Evolutionary conservation across 805 yeast species (phyloP), one percentile per base, ranked within the genome.

Genomic region (Ogataea chonburiensis): DNA sequence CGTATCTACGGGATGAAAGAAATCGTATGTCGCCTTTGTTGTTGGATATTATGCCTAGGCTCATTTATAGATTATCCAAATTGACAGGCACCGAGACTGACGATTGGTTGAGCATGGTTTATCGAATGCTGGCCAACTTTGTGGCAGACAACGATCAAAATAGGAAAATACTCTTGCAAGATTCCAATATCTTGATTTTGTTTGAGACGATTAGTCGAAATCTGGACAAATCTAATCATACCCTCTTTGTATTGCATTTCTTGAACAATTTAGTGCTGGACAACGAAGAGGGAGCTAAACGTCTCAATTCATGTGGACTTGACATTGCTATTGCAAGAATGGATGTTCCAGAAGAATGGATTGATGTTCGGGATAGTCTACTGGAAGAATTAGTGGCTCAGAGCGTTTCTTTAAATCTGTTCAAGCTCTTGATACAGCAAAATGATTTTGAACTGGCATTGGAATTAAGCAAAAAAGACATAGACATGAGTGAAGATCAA

Each of bases 121-220:
- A 31, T 23, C 32, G 45, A n/a, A 25, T 32, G 6, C 20, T 47
- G 29, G 45, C 44, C 11, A 47, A 47, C 27, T 37, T 42, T 21
- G 51, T 47, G 17, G 51, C 51, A 5, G 47, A 47, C 15, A 23
- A 32, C 3, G 38, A 38, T 19, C 16, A 14, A 4, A 46, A 46
- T 23, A 24, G 48, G 20, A 20, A 15, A n/a, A 7, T 33, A 6
- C 28, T 46, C 5, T 13, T 41, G 13, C 17, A 16, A 5, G 19
- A 24, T n/a, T n/a, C 10, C 2, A 5, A 9, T 3, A 9, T 28
- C 7, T 17, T 10, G 9, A 20, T 17, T 10, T 29, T 42, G 9
- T 28, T 39, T 12, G 12, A 17, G 3, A 21, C 24, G 16, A 32
- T 40, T 6, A 16, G 34, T 20, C 25, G 21, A 17, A 15, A 27